Evolutionary conservation across 306 rosid species (phyloP).

Genomic region (Ammopiptanthus mongolicus): DNA sequence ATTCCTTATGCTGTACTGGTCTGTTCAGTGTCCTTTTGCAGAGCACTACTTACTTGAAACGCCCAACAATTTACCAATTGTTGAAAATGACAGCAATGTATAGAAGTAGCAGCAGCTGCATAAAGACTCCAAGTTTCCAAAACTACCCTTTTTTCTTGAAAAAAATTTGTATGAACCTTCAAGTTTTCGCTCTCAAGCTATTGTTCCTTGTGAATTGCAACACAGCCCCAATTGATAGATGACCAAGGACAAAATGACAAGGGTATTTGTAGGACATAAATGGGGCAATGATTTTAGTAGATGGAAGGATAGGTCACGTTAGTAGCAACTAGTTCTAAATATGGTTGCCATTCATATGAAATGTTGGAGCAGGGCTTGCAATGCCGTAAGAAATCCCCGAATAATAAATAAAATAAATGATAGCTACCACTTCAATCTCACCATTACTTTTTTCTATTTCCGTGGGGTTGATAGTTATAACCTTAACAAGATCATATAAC

Average conservation of each 20-base stretch:
- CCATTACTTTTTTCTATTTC: neutral
- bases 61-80: no score
- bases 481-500: neutral
- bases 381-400: no score
- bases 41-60: no score
- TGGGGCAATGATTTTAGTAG: no score
- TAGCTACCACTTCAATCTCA: neutral
- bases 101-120: neutral
- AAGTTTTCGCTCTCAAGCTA: neutral
- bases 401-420: no score
- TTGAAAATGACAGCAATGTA: neutral
- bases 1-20: neutral
- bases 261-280: no score
- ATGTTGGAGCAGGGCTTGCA: neutral
- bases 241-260: neutral
- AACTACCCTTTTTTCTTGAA: neutral
- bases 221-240: neutral
- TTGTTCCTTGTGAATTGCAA: neutral
- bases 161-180: neutral
- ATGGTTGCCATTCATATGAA: neutral
- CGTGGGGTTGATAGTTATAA: neutral
- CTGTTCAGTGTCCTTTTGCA: neutral
- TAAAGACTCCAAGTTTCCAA: neutral
- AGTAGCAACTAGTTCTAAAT: no score
- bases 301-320: no score